Evolutionary conservation across 768 basidiomycete genomes (phyloP).

Genomic region (Tricholoma saponaceum): DNA sequence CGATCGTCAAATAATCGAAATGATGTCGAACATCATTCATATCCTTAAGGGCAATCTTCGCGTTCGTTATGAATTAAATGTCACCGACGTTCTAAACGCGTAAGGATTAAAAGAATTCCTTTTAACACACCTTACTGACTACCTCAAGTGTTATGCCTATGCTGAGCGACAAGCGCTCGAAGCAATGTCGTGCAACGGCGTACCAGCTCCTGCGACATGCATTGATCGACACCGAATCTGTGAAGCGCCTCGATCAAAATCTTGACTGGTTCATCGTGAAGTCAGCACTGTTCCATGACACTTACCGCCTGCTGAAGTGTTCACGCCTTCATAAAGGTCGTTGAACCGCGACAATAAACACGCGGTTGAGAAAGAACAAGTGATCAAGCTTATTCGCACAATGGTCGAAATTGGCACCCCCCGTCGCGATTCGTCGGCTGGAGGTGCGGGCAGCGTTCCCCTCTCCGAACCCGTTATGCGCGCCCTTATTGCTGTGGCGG

Average conservation of each 20-base stretch:
- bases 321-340: slow-evolving; percentile 45
- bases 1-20: slow-evolving; percentile 55
- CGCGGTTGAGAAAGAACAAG: slow-evolving; percentile 87
- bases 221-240: slow-evolving; percentile 69
- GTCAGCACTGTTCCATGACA: slow-evolving; percentile 36
- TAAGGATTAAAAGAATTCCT: slow-evolving; percentile 34
- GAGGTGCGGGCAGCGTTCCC: slow-evolving; percentile 46
- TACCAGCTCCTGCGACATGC: slow-evolving; percentile 82
- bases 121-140: neutral
- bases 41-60: slow-evolving; percentile 68
- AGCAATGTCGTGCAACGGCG: slow-evolving; percentile 72
- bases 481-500: slow-evolving; percentile 89
- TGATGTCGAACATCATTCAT: slow-evolving; percentile 60
- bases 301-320: slow-evolving; percentile 4
- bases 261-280: slow-evolving; percentile 91
- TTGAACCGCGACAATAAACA: slow-evolving; percentile 82
- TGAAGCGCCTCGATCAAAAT: slow-evolving; percentile 51
- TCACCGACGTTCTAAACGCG: slow-evolving; percentile 71
- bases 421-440: slow-evolving; percentile 40
- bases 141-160: slow-evolving; percentile 67
- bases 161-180: slow-evolving; percentile 70
- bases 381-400: slow-evolving; percentile 80
- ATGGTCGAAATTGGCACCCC: slow-evolving; percentile 76
- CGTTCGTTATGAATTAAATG: slow-evolving; percentile 71
- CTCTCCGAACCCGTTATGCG: slow-evolving; percentile 78